These are phyloP conservation scores for Mortierella sp. DNA, from an alignment of 371 early-diverging fungal species.

Conservation along the genomic window DNA sequence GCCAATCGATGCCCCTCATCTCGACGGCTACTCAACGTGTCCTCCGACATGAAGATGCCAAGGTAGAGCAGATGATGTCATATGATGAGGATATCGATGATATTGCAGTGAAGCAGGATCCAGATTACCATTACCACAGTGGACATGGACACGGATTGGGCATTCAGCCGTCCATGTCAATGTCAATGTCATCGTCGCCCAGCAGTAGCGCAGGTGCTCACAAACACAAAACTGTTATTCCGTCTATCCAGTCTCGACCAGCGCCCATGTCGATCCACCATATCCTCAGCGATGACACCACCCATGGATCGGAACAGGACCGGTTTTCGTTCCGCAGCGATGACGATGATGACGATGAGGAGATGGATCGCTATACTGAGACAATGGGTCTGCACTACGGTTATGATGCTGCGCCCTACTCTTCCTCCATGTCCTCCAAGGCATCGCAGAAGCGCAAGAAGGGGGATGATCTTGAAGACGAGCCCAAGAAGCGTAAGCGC, in stretches of 20 bases:
- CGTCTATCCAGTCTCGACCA: conserved; percentile 22
- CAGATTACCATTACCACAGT: neutral
- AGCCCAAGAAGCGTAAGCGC: conserved; percentile 36
- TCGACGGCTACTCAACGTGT: conserved; percentile 34
- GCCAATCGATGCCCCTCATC: conserved; percentile 31
- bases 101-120: conserved; percentile 13
- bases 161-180: neutral
- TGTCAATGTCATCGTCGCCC: neutral
- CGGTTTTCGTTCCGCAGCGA: conserved; percentile 5
- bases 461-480: neutral
- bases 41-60: conserved; percentile 38
- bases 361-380: neutral
- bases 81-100: conserved; percentile 16
- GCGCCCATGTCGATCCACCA: conserved; percentile 39
- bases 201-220: neutral
- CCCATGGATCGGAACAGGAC: conserved; percentile 1
- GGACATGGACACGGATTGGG: conserved; percentile 10
- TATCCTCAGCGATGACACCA: conserved; percentile 21
- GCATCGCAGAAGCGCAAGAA: conserved; percentile 26
- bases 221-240: conserved; percentile 6
- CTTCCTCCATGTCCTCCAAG: neutral
- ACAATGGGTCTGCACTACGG: conserved; percentile 3
- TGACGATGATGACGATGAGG: neutral
- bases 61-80: conserved; percentile 5
- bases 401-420: neutral